A percentile compares a stretch with the other conserved stretches of the same genome.
Conservation (phyloP, 2,329 filamentous ascomycete species). For the Coniochaeta hoffmannii region DNA sequence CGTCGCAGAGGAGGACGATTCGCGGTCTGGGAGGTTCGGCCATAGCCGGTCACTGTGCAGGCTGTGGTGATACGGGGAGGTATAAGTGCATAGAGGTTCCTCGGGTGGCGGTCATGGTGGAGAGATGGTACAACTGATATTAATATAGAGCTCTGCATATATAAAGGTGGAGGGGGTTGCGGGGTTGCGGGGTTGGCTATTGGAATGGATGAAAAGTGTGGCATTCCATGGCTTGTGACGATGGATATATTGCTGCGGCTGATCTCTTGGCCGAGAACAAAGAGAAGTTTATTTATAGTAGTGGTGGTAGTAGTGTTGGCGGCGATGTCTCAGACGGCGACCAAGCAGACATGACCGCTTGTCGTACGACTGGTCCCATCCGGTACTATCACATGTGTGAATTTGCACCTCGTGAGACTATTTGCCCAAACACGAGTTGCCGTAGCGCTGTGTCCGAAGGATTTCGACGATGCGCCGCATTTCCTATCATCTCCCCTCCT, state of each 20-base stretch:
- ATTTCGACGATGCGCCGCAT: no score
- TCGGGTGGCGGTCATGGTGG: no score
- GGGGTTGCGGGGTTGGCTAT: background rate
- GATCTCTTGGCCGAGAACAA: background rate
- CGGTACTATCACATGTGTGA: background rate
- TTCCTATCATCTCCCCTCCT: no score
- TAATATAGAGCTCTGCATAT: no score
- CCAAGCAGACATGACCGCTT: background rate
- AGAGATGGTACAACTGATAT: no score
- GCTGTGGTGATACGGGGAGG: background rate
- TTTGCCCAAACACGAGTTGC: background rate
- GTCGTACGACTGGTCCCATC: background rate
- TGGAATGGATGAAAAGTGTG: background rate
- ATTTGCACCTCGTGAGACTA: background rate
- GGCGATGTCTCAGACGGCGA: background rate
- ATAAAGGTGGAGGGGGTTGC: no score
- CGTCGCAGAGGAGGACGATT: conserved; percentile 2
- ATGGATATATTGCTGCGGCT: background rate
- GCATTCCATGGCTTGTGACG: background rate
- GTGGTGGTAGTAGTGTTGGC: background rate
- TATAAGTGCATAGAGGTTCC: background rate
- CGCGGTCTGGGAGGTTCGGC: background rate
- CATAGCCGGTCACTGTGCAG: background rate
- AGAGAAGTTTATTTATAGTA: background rate
- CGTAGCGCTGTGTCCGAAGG: no score